These are phyloP conservation scores for Penicillium robsamsonii DNA, from an alignment of 495 filamentous ascomycete genomes.

Conservation along the genomic window DNA sequence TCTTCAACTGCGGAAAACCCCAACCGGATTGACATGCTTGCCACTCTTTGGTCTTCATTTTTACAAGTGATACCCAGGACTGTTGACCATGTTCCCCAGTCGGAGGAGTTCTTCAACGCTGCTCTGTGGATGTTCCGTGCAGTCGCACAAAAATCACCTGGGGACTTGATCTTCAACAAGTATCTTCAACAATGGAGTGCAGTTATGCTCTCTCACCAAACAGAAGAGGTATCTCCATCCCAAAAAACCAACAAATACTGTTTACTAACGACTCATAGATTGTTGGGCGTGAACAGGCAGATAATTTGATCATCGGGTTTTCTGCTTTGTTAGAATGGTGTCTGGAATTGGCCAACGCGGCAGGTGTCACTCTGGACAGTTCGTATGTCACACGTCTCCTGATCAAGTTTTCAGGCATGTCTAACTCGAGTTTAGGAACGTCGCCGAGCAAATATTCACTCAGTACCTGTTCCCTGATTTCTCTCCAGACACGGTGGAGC, in stretches of 20 bases:
- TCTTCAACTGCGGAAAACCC: conserved; percentile 22
- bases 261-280: conserved; percentile 32
- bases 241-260: too few species aligned
- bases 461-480: conserved; percentile 69
- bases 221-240: conserved; percentile 42
- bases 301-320: conserved; percentile 49
- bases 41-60: conserved; percentile 53
- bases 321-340: conserved; percentile 48
- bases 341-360: conserved; percentile 46
- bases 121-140: conserved; percentile 52
- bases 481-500: conserved; percentile 28
- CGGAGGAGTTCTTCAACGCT: conserved; percentile 57
- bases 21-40: conserved; percentile 40
- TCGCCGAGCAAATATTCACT: conserved; percentile 61
- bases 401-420: background rate
- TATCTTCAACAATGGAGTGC: conserved; percentile 53
- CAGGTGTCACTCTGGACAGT: conserved; percentile 44
- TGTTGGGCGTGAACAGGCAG: conserved; percentile 50
- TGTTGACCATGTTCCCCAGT: conserved; percentile 41
- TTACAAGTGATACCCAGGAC: conserved; percentile 48
- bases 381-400: conserved; percentile 25
- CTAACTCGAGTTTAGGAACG: conserved; percentile 28
- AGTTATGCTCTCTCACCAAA: conserved; percentile 54
- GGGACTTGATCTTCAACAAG: conserved; percentile 48
- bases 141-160: conserved; percentile 50